A percentile compares a stretch with the other conserved stretches of the same genome.
phyloP scores from a whole-genome alignment of 495 filamentous ascomycete species.

The Aspergillus homomorphus region DNA sequence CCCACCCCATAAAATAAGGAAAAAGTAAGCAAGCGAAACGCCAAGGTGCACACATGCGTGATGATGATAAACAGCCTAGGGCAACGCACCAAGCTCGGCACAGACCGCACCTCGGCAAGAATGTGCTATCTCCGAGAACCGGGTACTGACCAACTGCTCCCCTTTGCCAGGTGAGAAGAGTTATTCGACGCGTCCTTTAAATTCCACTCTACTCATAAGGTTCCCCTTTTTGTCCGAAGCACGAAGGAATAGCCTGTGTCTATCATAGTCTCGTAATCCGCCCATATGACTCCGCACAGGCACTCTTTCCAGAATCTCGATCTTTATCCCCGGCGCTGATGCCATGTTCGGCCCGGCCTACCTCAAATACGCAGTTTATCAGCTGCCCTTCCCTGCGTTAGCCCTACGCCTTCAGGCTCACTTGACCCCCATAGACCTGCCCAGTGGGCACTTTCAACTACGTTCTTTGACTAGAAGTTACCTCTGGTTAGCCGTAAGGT shows the following conservation, averaged over 20 bases:
- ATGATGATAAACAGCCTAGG: neutral
- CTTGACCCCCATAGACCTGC: neutral
- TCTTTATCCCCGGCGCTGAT: neutral
- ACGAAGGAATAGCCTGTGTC: too few relatives aligned
- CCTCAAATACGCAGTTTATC: neutral
- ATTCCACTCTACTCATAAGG: too few relatives aligned
- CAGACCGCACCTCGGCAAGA: neutral
- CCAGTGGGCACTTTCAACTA: neutral
- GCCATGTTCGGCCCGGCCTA: neutral
- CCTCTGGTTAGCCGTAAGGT: neutral
- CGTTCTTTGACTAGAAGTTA: neutral
- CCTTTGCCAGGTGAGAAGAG: neutral
- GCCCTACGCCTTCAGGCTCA: neutral
- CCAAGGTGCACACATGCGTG: too few relatives aligned
- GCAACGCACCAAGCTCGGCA: neutral
- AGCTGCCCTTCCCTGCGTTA: neutral
- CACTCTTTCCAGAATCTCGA: too few relatives aligned
- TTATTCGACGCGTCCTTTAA: constrained; percentile 6
- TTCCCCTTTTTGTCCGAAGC: neutral
- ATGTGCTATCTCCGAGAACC: neutral
- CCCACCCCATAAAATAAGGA: too few relatives aligned
- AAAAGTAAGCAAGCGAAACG: too few relatives aligned
- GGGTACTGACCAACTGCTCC: neutral
- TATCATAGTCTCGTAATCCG: too few relatives aligned
- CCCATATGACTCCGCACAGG: too few relatives aligned